phyloP scores from a whole-genome alignment of 2,329 filamentous ascomycete genomes.

The Ceratocystiopsis brevicomis region DNA sequence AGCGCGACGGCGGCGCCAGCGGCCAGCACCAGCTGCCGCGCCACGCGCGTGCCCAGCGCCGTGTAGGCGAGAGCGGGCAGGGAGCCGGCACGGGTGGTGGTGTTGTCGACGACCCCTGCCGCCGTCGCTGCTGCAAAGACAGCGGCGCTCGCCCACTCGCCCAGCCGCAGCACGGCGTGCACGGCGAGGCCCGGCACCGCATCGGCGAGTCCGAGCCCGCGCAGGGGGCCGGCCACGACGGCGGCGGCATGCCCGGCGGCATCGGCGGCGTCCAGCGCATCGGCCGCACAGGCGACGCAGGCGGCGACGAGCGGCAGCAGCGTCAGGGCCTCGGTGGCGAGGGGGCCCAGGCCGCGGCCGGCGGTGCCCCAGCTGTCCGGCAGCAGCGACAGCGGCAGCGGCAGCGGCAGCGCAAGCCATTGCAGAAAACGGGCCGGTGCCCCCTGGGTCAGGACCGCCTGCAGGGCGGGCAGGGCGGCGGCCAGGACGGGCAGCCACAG shows the following conservation, averaged over 20 bases:
- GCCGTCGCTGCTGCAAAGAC: background rate
- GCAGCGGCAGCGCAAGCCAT: background rate
- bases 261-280: conserved; percentile 38
- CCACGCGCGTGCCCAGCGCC: conserved; percentile 36
- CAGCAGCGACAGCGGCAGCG: background rate
- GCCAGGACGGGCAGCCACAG: conserved; percentile 54
- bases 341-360: conserved; percentile 52
- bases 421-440: conserved; percentile 18
- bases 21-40: conserved; percentile 49
- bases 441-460: conserved; percentile 54
- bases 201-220: conserved; percentile 38
- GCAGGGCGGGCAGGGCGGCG: conserved; percentile 52
- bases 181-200: conserved; percentile 45
- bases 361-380: conserved; percentile 43
- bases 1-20: conserved; percentile 44
- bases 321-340: conserved; percentile 55
- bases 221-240: conserved; percentile 25
- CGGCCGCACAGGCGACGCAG: conserved; percentile 44
- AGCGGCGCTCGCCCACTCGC: conserved; percentile 21
- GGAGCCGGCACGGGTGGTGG: conserved; percentile 8
- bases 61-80: no score
- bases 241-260: conserved; percentile 22
- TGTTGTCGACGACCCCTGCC: no score
- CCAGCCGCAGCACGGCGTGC: conserved; percentile 43
- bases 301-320: conserved; percentile 50